Conservation (phyloP, 2,329 filamentous ascomycete species). For the Fusarium pseudoanthophilum region DNA sequence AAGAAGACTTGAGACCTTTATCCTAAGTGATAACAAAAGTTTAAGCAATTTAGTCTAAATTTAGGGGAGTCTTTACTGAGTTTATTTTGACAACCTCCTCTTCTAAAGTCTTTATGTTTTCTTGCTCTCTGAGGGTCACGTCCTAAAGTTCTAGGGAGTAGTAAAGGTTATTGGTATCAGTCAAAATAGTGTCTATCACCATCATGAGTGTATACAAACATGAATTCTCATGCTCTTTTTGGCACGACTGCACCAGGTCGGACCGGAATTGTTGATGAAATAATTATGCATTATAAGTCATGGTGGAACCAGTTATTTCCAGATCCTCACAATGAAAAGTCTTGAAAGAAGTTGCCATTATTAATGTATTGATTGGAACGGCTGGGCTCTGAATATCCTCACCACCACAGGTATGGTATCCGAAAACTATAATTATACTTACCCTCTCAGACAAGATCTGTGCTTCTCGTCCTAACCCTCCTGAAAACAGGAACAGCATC, state of each 20-base stretch:
- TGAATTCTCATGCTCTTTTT: background rate
- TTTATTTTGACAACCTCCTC: too few relatives aligned
- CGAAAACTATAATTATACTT: background rate
- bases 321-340: background rate
- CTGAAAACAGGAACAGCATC: slow-evolving; percentile 3
- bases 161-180: background rate
- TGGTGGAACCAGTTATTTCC: background rate
- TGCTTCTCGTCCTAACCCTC: background rate
- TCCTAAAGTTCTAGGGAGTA: too few relatives aligned
- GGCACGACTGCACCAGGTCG: too few relatives aligned
- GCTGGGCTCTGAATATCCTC: background rate
- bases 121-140: too few relatives aligned
- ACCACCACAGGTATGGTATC: background rate
- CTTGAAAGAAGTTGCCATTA: background rate
- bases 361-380: background rate
- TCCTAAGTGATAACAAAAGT: too few relatives aligned
- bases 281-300: background rate
- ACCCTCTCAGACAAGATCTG: background rate
- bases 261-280: accelerated
- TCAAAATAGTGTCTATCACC: background rate
- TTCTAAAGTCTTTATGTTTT: too few relatives aligned
- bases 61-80: too few relatives aligned
- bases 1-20: too few relatives aligned
- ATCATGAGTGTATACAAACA: too few relatives aligned
- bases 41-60: too few relatives aligned